Base-by-base conservation (phyloP, 371 early-diverging fungal species). In the Mortierella sp. region DNA sequence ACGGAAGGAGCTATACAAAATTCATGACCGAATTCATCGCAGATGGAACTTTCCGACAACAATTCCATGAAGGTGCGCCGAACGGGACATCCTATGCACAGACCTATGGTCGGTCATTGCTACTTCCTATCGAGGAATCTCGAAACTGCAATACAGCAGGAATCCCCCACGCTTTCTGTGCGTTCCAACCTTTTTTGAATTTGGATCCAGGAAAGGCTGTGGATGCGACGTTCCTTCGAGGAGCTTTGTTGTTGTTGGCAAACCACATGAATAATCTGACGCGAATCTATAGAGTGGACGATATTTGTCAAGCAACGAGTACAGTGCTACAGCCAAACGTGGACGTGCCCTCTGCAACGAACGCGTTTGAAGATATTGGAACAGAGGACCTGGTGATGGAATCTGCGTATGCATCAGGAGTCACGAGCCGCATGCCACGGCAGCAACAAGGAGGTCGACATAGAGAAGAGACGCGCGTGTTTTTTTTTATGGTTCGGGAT, bases 111-210 rank as follows among this genome's bases (percentile, higher is more conserved):
- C 69, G 74, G 22, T 72, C 76, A 2, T 52, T 84, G 2, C 24
- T 84, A 7, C 40, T 70, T 3, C 81, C 84, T 32, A 76, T 84
- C 16, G 66, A 76, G 11, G 66, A 60, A 15, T 7, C 45, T 1
- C 55, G 84, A 1, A 66, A 74, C 9, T 84, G 84, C 45, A 50
- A 22, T 19, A 70, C 67, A 0, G 69, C 62, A 4, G 73, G 73
- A 0, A 84, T 84, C 55, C 80, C 84, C 5, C 52, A 65, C 21
- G 80, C 76, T 21, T 84, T 58, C 63, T 84, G 84, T 65, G 80
- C 84, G 9, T 84, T 79, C 65, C 70, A 76, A 38, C 76, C 79
- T 15, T 83, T 72, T 55, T 50, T 76, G 57, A 55, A 63, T 7
- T 62, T 83, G 22, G 67, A 83, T n/a, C 73, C 76, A 3, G 19